Conservation (phyloP, 768 basidiomycete genomes). For the Mycena vulgaris region DNA sequence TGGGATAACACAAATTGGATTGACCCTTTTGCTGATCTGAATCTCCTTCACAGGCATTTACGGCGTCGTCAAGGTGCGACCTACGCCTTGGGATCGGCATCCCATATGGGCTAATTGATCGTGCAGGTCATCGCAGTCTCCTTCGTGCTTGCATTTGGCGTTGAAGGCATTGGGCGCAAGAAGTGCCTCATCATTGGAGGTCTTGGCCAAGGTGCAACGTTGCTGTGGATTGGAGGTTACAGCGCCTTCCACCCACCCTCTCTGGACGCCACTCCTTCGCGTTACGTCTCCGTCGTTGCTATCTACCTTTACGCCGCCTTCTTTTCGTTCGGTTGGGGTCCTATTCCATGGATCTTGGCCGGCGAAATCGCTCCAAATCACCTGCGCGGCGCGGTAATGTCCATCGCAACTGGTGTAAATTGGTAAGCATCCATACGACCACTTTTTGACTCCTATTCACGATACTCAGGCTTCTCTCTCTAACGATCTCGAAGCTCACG, state of each 20-base stretch:
- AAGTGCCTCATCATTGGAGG: slow-evolving; percentile 64
- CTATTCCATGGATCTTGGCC: slow-evolving; percentile 59
- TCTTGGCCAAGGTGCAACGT: slow-evolving; percentile 62
- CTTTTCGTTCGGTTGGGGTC: slow-evolving; percentile 61
- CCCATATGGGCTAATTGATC: not conserved
- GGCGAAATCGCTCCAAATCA: slow-evolving; percentile 63
- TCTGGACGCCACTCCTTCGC: slow-evolving; percentile 51
- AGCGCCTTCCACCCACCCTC: slow-evolving; percentile 51
- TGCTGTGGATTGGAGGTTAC: slow-evolving; percentile 66
- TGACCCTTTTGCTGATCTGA: no score
- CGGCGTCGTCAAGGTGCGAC: slow-evolving; percentile 51
- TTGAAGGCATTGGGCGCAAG: slow-evolving; percentile 66
- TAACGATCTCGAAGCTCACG: slow-evolving; percentile 63
- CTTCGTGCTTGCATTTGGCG: slow-evolving; percentile 59
- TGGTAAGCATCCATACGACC: slow-evolving; percentile 41
- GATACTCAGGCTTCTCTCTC: slow-evolving; percentile 54
- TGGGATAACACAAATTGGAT: slow-evolving; percentile 32
- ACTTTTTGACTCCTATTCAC: not conserved
- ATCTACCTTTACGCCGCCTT: slow-evolving; percentile 65
- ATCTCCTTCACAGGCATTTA: slow-evolving; percentile 45
- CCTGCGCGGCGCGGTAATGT: slow-evolving; percentile 56
- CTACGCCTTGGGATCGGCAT: not conserved
- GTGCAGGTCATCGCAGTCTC: slow-evolving; percentile 58
- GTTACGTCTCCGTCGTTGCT: slow-evolving; percentile 61
- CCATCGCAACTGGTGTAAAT: slow-evolving; percentile 57